phyloP scores from a whole-genome alignment of 306 rosid genomes.

The Chamaecrista fasciculata region DNA sequence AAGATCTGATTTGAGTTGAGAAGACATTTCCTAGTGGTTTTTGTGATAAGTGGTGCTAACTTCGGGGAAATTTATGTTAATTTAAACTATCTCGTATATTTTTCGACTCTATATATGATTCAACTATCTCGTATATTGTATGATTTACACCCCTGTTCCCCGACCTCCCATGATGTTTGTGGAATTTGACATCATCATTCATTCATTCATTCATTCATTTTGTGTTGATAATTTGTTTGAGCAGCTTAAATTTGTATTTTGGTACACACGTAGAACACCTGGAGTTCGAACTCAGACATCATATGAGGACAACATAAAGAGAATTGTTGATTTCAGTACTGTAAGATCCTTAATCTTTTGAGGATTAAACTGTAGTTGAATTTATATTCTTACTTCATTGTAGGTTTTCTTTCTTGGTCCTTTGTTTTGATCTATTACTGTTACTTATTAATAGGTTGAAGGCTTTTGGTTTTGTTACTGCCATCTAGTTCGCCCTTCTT shows the following conservation, averaged over 20 bases:
- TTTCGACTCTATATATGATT: background rate
- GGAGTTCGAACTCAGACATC: conserved; percentile 81
- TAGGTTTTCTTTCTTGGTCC: conserved; percentile 5
- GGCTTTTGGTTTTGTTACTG: conserved; percentile 99
- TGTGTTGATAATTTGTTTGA: conserved; percentile 23
- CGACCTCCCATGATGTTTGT: background rate
- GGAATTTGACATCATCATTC: conserved; percentile 16
- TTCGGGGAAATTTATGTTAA: background rate
- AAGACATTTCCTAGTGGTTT: background rate
- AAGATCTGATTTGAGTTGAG: background rate
- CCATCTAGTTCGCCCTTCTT: conserved; percentile 79
- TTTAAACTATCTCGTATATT: background rate
- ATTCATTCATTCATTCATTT: conserved; percentile 20
- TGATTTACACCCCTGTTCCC: background rate
- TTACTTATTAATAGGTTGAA: conserved; percentile 58
- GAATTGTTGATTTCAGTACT: conserved; percentile 85
- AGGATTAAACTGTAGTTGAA: background rate
- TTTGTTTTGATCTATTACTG: background rate
- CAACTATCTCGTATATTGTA: background rate
- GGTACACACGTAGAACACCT: conserved; percentile 97
- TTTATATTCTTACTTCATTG: background rate
- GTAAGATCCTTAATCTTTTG: conserved; percentile 38
- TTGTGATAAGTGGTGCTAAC: background rate
- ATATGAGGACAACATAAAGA: conserved; percentile 92
- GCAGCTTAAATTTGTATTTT: conserved; percentile 75